Evolutionary conservation across 352 stramenopile species (phyloP).

Genomic region (Phytophthora tubulina): DNA sequence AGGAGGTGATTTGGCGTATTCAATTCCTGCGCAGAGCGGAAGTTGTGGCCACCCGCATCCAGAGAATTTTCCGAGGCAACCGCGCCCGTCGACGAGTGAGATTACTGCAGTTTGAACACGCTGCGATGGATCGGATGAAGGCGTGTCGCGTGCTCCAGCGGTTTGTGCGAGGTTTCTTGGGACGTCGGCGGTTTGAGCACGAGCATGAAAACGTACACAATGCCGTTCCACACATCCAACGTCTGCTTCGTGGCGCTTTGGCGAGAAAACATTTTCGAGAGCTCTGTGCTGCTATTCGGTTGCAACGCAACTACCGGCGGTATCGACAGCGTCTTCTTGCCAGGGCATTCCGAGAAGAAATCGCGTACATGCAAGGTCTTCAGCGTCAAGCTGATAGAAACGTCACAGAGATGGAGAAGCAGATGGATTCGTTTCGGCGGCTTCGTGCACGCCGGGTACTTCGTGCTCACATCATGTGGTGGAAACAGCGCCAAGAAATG

Average conservation of each 20-base stretch:
- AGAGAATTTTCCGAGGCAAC: constrained; percentile 77
- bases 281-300: constrained; percentile 47
- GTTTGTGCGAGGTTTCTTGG: constrained; percentile 66
- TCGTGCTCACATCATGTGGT: constrained; percentile 51
- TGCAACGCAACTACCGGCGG: constrained; percentile 69
- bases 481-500: constrained; percentile 48
- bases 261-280: constrained; percentile 46
- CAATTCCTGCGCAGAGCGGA: constrained; percentile 63
- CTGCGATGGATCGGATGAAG: constrained; percentile 48
- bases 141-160: constrained; percentile 57
- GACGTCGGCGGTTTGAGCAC: constrained; percentile 49
- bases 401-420: constrained; percentile 52
- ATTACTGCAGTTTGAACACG: constrained; percentile 47
- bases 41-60: constrained; percentile 67
- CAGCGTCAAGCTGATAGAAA: constrained; percentile 60
- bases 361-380: constrained; percentile 58
- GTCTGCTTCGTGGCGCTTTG: constrained; percentile 57
- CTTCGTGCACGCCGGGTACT: constrained; percentile 62
- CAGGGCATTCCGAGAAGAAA: constrained; percentile 67
- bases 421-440: constrained; percentile 58
- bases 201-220: constrained; percentile 43
- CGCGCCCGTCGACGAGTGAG: constrained; percentile 57
- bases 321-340: constrained; percentile 63
- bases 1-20: constrained; percentile 66
- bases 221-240: constrained; percentile 67